Conservation (phyloP, 2,329 filamentous ascomycete genomes). For the Cercospora sp. region DNA sequence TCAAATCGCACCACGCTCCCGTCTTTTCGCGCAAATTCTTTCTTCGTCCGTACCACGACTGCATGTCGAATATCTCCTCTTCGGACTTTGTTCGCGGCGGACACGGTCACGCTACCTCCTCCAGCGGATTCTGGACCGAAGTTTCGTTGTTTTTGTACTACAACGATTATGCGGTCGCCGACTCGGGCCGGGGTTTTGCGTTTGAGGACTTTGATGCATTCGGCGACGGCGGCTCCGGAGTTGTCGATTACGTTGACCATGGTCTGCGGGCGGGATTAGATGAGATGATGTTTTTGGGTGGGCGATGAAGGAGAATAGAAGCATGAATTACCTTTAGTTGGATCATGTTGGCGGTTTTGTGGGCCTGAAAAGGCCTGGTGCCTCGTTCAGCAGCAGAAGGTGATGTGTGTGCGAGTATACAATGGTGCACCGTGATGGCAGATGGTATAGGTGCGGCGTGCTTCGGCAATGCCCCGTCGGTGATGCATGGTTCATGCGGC, state of each 20-base stretch:
- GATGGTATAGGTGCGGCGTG: neutral
- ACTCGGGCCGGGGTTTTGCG: slow-evolving; percentile 87
- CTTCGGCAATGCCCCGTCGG: slow-evolving; percentile 6
- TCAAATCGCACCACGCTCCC: slow-evolving; percentile 91
- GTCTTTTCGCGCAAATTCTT: slow-evolving; percentile 83
- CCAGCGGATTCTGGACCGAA: slow-evolving; percentile 70
- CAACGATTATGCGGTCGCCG: slow-evolving; percentile 94
- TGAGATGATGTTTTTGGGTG: neutral
- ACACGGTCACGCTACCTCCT: slow-evolving; percentile 69
- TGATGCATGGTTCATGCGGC: slow-evolving; percentile 6
- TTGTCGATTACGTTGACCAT: slow-evolving; percentile 99
- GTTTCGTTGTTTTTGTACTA: slow-evolving; percentile 92
- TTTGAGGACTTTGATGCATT: slow-evolving; percentile 89
- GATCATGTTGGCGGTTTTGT: slow-evolving; percentile 67
- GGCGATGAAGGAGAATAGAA: neutral
- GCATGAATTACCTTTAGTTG: slow-evolving; percentile 47
- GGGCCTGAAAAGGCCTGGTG: neutral
- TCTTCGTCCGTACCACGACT: slow-evolving; percentile 86
- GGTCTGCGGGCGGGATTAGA: slow-evolving; percentile 58
- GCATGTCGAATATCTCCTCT: slow-evolving; percentile 95
- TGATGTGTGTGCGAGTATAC: neutral
- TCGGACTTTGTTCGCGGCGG: slow-evolving; percentile 86
- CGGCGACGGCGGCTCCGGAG: slow-evolving; percentile 93
- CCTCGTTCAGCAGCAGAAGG: neutral
- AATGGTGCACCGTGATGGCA: neutral